Conservation (phyloP, 192 early-diverging fungal species). For the Lobosporangium transversale region DNA sequence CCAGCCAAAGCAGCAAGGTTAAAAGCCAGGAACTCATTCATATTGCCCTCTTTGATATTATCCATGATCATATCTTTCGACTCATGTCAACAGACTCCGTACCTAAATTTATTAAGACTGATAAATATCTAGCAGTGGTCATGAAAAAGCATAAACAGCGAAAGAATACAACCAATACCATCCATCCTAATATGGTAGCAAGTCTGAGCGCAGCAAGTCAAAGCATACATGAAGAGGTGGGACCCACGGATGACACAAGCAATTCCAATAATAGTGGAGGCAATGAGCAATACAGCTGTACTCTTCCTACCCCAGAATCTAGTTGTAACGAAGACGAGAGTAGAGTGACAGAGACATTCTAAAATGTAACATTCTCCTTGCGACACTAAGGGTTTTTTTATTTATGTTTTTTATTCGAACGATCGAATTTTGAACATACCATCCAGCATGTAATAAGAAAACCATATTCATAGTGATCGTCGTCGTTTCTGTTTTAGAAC, state of each 20-base stretch:
- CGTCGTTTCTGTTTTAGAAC: too few species aligned
- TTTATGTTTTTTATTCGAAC: too few species aligned
- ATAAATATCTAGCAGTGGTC: slow-evolving; percentile 55
- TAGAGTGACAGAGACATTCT: slow-evolving; percentile 7
- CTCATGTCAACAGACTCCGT: slow-evolving; percentile 81
- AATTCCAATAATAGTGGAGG: slow-evolving; percentile 3
- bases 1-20: background rate
- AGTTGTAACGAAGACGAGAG: slow-evolving; percentile 48
- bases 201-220: background rate
- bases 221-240: background rate
- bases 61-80: slow-evolving; percentile 76
- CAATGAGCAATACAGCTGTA: background rate
- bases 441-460: background rate
- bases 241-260: background rate
- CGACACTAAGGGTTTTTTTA: too few species aligned
- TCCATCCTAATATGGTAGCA: background rate
- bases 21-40: slow-evolving; percentile 33
- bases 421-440: too few species aligned
- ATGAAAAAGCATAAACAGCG: slow-evolving; percentile 47
- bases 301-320: slow-evolving; percentile 11
- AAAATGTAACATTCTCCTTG: too few species aligned
- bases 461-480: background rate
- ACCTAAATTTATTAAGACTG: slow-evolving; percentile 77
- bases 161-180: slow-evolving; percentile 3
- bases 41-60: slow-evolving; percentile 62